Base-by-base conservation (phyloP, 345 rosid genomes). In the Clausena lansium region DNA sequence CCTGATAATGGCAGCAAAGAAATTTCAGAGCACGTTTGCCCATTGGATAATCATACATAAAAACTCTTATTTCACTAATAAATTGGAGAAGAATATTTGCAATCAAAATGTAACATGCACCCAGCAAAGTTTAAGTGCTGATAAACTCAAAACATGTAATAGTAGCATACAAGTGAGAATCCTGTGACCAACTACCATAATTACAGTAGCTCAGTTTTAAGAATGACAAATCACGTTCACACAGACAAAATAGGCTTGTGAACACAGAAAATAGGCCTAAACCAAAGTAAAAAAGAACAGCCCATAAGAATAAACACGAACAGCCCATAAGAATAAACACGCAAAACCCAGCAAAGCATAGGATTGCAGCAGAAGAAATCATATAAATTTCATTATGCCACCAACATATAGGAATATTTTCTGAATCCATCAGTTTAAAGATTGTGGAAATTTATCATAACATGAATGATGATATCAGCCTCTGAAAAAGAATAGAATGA, bases 1-100 rank as follows among this genome's bases (percentile, higher is more conserved):
- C 90, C 90, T 83, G 83, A 73, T 81, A 81, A 67, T 59, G 47
- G 15, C 41, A 71, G 35, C 14, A 61, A 11, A 55, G n/a, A 25
- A 9, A 36, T 30, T 36, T 32, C 19, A 41, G 4, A 68, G 57
- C 52, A 60, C 2, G 20, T 66, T 66, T 36, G 20, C 52, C 33
- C 24, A 20, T 76, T 24, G 2, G 7, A 72, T 62, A 74, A 10
- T 33, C 45, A 59, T 27, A 24, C 47, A 52, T 45, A 4, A 2
- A 70, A 15, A 1, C 4, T 36, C 5, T n/a, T 30, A 30, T 57
- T 73, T 41, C 22, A 20, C 27, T n/a, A 3, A 61, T 38, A 8
- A 2, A 55, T 28, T 20, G 14, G 8, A 32, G 17, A 30, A 7
- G 4, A 65, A 15, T 20, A 55, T 36, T 7, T 20, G 52, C 36